A percentile compares a stretch with the other conserved stretches of the same genome.
Evolutionary conservation across 805 yeast species (phyloP).

Genomic region (Yarrowia yakushimensis): DNA sequence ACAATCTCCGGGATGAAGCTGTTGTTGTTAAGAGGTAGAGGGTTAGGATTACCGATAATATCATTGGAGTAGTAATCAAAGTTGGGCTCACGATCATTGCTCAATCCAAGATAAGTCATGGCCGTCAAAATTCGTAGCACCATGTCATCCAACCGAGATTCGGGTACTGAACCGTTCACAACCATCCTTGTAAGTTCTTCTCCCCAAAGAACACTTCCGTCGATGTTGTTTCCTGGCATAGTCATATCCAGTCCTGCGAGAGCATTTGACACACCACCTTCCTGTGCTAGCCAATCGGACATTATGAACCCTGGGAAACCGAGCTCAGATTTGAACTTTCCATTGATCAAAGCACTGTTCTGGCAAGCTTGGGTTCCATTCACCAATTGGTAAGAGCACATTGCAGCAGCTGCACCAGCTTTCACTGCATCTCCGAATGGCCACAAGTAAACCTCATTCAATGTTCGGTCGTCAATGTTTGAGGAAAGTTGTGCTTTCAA

Average conservation of each 20-base stretch:
- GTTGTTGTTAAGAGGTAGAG: not conserved
- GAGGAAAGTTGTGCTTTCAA: not conserved
- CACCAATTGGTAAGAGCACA: not conserved
- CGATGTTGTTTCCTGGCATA: not conserved
- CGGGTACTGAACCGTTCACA: not conserved
- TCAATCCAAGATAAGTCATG: not conserved
- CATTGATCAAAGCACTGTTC: not conserved
- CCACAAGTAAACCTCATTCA: not conserved
- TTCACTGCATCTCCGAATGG: not conserved
- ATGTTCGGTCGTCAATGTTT: not conserved
- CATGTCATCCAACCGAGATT: not conserved
- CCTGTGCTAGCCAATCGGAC: not conserved
- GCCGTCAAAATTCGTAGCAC: not conserved
- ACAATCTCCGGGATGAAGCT: not conserved
- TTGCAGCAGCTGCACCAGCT: not conserved
- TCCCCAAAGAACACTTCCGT: not conserved
- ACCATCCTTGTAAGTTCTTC: not conserved
- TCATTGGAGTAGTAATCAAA: not conserved
- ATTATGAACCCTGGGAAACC: not conserved
- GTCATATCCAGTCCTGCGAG: not conserved
- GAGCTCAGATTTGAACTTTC: not conserved
- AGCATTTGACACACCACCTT: not conserved
- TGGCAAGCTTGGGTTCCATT: not conserved
- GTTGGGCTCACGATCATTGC: not conserved
- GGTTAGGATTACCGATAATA: not conserved